Percentiles rank a stretch among this genome's conserved stretches.
Evolutionary conservation across 2,329 filamentous ascomycete species (phyloP).

Genomic region (Paecilomyces sp.): DNA sequence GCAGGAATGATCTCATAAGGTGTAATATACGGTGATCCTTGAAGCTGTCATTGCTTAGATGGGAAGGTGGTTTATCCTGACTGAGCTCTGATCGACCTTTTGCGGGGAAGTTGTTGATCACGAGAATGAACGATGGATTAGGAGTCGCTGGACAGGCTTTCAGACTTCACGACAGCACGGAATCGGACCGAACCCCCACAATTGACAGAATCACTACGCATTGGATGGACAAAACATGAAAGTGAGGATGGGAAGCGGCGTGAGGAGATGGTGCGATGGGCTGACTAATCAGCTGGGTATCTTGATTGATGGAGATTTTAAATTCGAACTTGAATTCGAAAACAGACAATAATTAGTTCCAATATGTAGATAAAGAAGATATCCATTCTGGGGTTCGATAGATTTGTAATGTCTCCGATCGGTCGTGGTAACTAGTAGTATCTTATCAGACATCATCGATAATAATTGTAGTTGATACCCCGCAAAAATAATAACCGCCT

Average conservation of each 20-base stretch:
- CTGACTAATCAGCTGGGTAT: neutral
- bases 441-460: too few species aligned
- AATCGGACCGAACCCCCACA: neutral
- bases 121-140: neutral
- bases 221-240: neutral
- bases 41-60: neutral
- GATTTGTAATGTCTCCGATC: too few species aligned
- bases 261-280: neutral
- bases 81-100: neutral
- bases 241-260: neutral
- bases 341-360: neutral
- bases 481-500: too few species aligned
- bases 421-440: too few species aligned
- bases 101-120: neutral
- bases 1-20: neutral
- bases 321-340: too few species aligned
- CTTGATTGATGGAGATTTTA: too few species aligned
- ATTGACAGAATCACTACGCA: neutral
- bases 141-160: neutral
- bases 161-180: neutral
- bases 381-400: too few species aligned
- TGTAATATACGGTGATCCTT: neutral
- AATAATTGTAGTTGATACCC: too few species aligned
- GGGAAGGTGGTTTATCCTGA: neutral
- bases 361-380: too few species aligned